These are phyloP conservation scores for Amaranthus cruentus DNA, from an alignment of 148 eudicot species.

Conservation along the genomic window DNA sequence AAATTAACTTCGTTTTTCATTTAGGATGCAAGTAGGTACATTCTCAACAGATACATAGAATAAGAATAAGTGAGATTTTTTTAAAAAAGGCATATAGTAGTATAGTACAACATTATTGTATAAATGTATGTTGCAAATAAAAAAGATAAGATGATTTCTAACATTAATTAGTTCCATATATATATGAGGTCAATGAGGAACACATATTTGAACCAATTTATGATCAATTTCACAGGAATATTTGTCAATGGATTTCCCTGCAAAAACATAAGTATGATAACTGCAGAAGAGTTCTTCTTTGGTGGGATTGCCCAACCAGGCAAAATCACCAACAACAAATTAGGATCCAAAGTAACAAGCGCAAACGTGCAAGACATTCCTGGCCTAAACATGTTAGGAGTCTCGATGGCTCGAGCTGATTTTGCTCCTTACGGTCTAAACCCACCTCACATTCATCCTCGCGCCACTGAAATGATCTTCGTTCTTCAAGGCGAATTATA, in stretches of 20 bases:
- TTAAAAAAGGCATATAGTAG: too few relatives aligned
- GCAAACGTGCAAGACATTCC: constrained; percentile 16
- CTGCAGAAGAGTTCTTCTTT: constrained; percentile 15
- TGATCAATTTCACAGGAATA: too few relatives aligned
- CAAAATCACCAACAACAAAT: background rate
- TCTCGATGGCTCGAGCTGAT: constrained; percentile 20
- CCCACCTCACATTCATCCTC: constrained; percentile 26
- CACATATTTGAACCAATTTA: too few relatives aligned
- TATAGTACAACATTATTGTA: too few relatives aligned
- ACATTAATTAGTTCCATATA: too few relatives aligned
- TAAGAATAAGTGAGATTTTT: background rate
- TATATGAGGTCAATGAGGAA: too few relatives aligned
- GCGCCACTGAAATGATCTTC: constrained; percentile 24
- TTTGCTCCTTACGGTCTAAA: constrained; percentile 16
- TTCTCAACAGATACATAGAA: too few relatives aligned
- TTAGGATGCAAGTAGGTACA: background rate
- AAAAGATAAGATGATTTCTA: too few relatives aligned
- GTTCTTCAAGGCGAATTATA: constrained; percentile 20
- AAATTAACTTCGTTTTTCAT: background rate
- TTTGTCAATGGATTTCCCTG: constrained; percentile 14
- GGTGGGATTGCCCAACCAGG: constrained; percentile 12
- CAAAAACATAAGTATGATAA: background rate
- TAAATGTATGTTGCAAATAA: too few relatives aligned
- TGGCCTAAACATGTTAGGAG: constrained; percentile 17
- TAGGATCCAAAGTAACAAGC: constrained; percentile 5